Evolutionary conservation across 306 rosid genomes (phyloP).

Genomic region (Dicorynia guianensis): DNA sequence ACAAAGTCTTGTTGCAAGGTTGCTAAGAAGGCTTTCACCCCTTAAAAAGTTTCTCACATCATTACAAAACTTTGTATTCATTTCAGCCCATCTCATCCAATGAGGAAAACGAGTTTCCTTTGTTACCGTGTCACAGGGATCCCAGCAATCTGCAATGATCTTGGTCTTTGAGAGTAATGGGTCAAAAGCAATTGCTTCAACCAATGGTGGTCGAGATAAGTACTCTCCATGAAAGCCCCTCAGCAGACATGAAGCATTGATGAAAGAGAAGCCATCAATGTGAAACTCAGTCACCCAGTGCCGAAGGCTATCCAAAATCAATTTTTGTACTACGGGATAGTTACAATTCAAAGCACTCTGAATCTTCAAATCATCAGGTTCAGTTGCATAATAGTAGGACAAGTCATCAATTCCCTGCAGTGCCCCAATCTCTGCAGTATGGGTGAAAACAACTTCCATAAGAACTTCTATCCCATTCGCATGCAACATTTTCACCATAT

Average conservation of each 20-base stretch:
- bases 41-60: constrained; percentile 77
- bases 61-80: constrained; percentile 65
- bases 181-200: constrained; percentile 88
- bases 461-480: constrained; percentile 86
- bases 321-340: constrained; percentile 74
- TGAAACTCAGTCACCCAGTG: constrained; percentile 92
- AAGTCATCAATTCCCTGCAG: constrained; percentile 79
- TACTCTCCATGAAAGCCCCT: constrained; percentile 70
- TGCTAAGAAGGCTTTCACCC: constrained; percentile 71
- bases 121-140: constrained; percentile 57
- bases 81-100: constrained; percentile 99
- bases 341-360: constrained; percentile 72
- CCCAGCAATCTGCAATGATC: constrained; percentile 85
- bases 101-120: constrained; percentile 77
- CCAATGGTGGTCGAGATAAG: constrained; percentile 83
- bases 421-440: constrained; percentile 64
- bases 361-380: constrained; percentile 45
- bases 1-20: constrained; percentile 93
- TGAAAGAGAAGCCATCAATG: constrained; percentile 89
- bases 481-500: constrained; percentile 84
- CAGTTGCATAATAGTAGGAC: constrained; percentile 61
- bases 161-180: constrained; percentile 80
- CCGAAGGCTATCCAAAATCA: constrained; percentile 81
- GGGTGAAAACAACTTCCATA: constrained; percentile 88
- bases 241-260: constrained; percentile 76